Percentiles rank a stretch among this genome's conserved stretches.
Evolutionary conservation across 257 asterid species (phyloP).

Genomic region (Plantago major): DNA sequence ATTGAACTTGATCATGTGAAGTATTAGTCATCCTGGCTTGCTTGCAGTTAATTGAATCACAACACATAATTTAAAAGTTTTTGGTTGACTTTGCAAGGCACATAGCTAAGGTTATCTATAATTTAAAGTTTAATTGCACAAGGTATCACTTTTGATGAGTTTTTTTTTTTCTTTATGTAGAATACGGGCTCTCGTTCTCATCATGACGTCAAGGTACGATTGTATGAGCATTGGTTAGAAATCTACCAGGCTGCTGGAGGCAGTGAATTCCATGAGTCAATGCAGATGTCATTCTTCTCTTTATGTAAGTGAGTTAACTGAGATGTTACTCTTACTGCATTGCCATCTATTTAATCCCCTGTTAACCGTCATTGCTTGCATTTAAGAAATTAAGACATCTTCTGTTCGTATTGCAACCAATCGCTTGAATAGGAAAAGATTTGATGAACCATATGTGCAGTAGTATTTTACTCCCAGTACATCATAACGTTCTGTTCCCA

Average conservation of each 20-base stretch:
- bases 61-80: neutral
- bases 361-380: constrained; percentile 5
- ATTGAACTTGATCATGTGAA: neutral
- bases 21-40: no score
- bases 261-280: constrained; percentile 62
- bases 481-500: neutral
- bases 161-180: constrained; percentile 32
- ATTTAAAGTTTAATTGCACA: neutral
- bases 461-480: neutral
- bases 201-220: constrained; percentile 57
- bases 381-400: neutral
- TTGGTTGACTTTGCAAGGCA: neutral
- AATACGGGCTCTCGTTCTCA: constrained; percentile 34
- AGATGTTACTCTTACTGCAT: no score
- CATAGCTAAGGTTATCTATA: neutral
- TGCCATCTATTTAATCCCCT: no score
- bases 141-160: constrained; percentile 12
- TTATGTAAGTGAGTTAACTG: no score
- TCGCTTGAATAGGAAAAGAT: neutral
- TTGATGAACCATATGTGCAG: neutral
- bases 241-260: constrained; percentile 50
- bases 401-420: constrained; percentile 9
- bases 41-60: no score
- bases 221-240: constrained; percentile 78
- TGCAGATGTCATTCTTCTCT: constrained; percentile 57